Evolutionary conservation across 148 eudicot genomes (phyloP), one percentile per base, ranked within the genome.

Genomic region (Cornus kousa): DNA sequence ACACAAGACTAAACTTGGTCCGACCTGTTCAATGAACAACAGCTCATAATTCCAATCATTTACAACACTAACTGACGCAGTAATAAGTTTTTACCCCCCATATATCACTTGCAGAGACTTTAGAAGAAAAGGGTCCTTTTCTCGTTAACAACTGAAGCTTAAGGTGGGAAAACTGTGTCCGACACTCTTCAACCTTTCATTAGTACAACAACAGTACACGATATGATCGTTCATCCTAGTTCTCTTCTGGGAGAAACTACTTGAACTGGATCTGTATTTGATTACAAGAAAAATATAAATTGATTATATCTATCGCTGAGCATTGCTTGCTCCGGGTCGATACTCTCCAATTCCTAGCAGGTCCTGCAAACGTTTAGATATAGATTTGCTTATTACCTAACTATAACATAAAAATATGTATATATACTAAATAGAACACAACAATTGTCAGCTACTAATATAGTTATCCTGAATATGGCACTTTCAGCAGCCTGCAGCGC

Each of bases 301-400:
- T 37, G 32, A 81, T 24, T 43, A 53, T 20, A 60, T 73, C 70
- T 80, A 84, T 48, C 78, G 77, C 35, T 85, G 74, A 79, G 80
- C 59, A 84, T 78, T 83, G 85, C 70, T 82, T 60, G 75, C 83
- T 69, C 87, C 82, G 23, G 92, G 85, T 39, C 89, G 87, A 84
- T 89, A 92, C 59, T 90, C 91, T 80, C 97, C 97, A 74, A 92
- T 92, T 22, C 97, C 97, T 70, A 90, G 81, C 82, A 92, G 87
- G 83, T 90, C 97, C 97, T 92, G 92, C 87, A 78, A 69, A 78
- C 35, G 71, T 57, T 31, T 2, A 73, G 12, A 35, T 7, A 9
- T 22, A 19, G 19, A 53, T 53, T 1, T 43, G 0, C 48, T 11
- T 53, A 53, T 53, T 53, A 28, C 28, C 1, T 28, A 53, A 53